Evolutionary conservation across 495 filamentous ascomycete genomes (phyloP), one percentile per base, ranked within the genome.

Genomic region (Oidiodendron maius): DNA sequence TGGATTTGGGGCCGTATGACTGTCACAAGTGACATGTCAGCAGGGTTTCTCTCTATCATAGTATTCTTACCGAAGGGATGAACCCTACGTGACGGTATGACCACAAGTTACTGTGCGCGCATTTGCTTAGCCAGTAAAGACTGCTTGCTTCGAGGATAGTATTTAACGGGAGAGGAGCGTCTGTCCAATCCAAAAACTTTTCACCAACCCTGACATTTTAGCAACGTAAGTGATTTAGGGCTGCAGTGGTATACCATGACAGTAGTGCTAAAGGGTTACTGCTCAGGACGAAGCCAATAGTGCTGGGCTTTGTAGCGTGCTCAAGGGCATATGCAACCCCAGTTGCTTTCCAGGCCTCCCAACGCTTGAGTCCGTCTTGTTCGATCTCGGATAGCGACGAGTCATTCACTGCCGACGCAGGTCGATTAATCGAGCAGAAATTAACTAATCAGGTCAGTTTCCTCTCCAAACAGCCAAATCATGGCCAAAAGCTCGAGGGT

Each of bases 41-140:
- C n/a, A 37, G 35, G 18, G 18, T 37, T 17, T 37, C 35, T 37
- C 13, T 37, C 8, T 37, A n/a, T 37, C 35, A 17, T 10, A 13
- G 21, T 17, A 40, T 40, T 40, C 15, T 40, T 10, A 40, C 15
- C 13, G n/a, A 28, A 28, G 28, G 17, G 18, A 22, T 13, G 26
- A 10, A 10, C 16, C 38, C 28, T 36, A 48, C 44, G 58, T 64
- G 56, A 12, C 72, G 73, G 59, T 78, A 83, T 0, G 64, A 68
- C 58, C 82, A 87, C 32, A 86, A 74, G 2, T 69, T 64, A 4
- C 74, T 66, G 6, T 76, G 70, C 39, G 78, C 78, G 2, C 72
- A 72, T 4, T 80, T 66, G 0, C 80, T 84, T 22, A 85, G 70
- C 84, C 83, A 87, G 61, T 82, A 88, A 16, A 85, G 59, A 2